phyloP scores from a whole-genome alignment of 805 yeast genomes.

The Ogataea sp. region DNA sequence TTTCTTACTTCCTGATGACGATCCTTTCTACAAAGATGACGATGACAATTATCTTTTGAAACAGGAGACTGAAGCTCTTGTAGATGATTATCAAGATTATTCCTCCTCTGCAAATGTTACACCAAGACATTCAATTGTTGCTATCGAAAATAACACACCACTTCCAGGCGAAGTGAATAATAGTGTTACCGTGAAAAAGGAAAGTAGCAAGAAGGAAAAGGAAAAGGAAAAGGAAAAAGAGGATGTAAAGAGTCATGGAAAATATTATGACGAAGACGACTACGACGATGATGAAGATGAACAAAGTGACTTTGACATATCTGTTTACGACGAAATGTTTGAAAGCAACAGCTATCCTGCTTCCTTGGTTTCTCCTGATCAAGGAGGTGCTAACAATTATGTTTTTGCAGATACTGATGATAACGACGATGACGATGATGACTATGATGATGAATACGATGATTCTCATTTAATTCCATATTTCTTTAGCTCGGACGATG shows the following conservation, averaged over 20 bases:
- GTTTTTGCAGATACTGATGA: conserved; percentile 17
- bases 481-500: conserved; percentile 38
- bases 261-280: conserved; percentile 23
- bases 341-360: conserved; percentile 1
- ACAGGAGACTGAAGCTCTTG: conserved; percentile 35
- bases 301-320: conserved; percentile 22
- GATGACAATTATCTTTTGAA: conserved; percentile 25
- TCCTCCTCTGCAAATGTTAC: conserved; percentile 17
- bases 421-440: not conserved
- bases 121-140: conserved; percentile 25
- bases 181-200: too few relatives aligned
- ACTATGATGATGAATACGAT: conserved; percentile 32
- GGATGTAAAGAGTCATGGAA: not conserved
- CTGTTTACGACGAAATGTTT: conserved; percentile 20
- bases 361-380: not conserved
- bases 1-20: conserved; percentile 18
- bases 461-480: conserved; percentile 68
- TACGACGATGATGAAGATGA: conserved; percentile 25
- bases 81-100: conserved; percentile 28
- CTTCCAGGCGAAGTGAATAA: conserved; percentile 1
- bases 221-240: not conserved
- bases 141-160: not conserved
- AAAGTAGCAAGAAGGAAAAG: not conserved
- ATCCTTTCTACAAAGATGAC: conserved; percentile 8
- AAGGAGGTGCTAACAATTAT: conserved; percentile 17